Evolutionary conservation across 2,329 filamentous ascomycete genomes (phyloP), one percentile per base, ranked within the genome.

Genomic region (Pestalotiopsis sp.): DNA sequence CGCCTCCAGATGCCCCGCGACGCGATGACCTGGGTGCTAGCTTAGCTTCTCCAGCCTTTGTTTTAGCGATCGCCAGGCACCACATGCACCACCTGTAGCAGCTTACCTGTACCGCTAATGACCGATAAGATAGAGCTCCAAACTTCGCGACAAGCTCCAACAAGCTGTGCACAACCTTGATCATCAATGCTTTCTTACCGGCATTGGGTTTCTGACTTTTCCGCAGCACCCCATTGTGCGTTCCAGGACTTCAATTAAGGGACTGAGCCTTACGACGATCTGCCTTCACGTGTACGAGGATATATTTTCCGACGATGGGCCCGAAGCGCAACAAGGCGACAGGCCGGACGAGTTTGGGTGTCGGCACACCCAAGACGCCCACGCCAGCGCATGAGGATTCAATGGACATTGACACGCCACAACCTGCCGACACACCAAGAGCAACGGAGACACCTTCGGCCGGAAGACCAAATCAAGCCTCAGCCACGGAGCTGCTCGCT

Each of bases 321-420:
- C 91, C 91, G 1, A 87, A 89, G 72, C 94, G 94, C 79, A 91
- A 89, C 75, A 57, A 38, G 13, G 85, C 87, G 49, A 40, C 27
- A 11, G 59, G 59, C 13, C 91, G 89, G 75, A 81, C 78, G 64
- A 79, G 84, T 73, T 81, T 85, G 59, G 84, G 87, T 40, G 84
- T 85, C 63, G 87, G 89, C 14, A 91, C 89, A n/a, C 87, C 80
- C 17, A 78, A 80, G 38, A 75, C 79, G 2, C 79, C 86, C 9
- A 84, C 85, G 14, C 81, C 83, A 7, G 77, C 80, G 62, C 83
- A 90, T 74, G 87, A 90, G 68, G 89, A 91, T 80, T 81, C 84
- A 27, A 90, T 89, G 87, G 88, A 87, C 67, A 78, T 88, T 71
- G 89, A 88, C 78, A 86, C 86, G 4, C 86, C 87, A 1, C 80